These are phyloP conservation scores for Pseudogymnoascus sp. DNA, from an alignment of 2,329 filamentous ascomycete genomes.

Conservation along the genomic window DNA sequence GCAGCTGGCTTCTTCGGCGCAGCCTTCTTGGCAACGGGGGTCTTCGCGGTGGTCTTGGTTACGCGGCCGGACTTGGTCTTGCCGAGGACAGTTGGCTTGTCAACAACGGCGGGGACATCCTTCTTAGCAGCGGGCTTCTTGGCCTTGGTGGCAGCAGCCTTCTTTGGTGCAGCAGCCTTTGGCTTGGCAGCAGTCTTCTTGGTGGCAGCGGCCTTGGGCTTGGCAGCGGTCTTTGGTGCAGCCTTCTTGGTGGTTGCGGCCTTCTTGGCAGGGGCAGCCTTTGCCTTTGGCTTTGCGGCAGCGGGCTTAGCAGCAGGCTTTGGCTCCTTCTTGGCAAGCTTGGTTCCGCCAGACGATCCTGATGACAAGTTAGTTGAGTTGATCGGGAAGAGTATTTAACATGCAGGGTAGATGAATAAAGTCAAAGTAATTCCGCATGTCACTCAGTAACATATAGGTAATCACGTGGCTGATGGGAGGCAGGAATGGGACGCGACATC, in stretches of 20 bases:
- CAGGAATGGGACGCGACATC: background rate
- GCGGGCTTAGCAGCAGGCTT: slow-evolving; percentile 32
- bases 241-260: slow-evolving; percentile 28
- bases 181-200: slow-evolving; percentile 36
- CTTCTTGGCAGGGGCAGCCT: slow-evolving; percentile 22
- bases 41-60: slow-evolving; percentile 55
- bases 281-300: slow-evolving; percentile 15
- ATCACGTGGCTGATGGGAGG: slow-evolving; percentile 1
- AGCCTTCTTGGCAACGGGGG: slow-evolving; percentile 40
- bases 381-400: background rate
- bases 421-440: background rate
- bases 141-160: slow-evolving; percentile 30
- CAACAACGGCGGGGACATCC: slow-evolving; percentile 56
- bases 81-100: slow-evolving; percentile 52
- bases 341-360: slow-evolving; percentile 64
- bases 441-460: background rate
- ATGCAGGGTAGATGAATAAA: background rate
- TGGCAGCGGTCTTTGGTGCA: slow-evolving; percentile 25
- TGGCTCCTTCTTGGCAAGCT: slow-evolving; percentile 59
- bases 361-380: slow-evolving; percentile 22
- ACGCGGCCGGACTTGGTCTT: slow-evolving; percentile 69
- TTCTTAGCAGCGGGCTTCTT: slow-evolving; percentile 30
- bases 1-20: slow-evolving; percentile 29
- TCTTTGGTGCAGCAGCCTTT: slow-evolving; percentile 37
- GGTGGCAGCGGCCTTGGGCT: slow-evolving; percentile 28